Evolutionary conservation across 441 rosid species (phyloP).

Genomic region (Adansonia gregorii): DNA sequence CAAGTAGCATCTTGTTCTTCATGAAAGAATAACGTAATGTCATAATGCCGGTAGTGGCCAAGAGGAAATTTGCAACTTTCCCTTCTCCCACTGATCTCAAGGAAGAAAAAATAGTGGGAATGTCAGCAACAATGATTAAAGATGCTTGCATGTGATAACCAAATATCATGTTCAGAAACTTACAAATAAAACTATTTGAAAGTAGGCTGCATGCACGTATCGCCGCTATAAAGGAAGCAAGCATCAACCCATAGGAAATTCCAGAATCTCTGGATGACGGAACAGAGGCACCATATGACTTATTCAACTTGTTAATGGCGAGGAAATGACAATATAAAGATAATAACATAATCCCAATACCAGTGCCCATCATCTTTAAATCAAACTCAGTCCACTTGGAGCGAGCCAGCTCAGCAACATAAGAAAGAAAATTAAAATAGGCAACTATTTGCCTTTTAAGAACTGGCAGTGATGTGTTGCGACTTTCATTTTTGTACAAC

Average conservation of each 20-base stretch:
- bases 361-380: constrained; percentile 76
- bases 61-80: constrained; percentile 87
- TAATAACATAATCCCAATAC: constrained; percentile 65
- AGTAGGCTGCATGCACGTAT: constrained; percentile 89
- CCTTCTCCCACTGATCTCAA: constrained; percentile 89
- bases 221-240: constrained; percentile 55
- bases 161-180: constrained; percentile 41
- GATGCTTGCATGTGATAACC: constrained; percentile 17
- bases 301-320: constrained; percentile 46
- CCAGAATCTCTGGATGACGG: constrained; percentile 41
- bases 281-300: constrained; percentile 34
- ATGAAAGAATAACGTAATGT: constrained; percentile 66
- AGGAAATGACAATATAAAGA: constrained; percentile 58
- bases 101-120: constrained; percentile 22
- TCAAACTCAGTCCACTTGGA: constrained; percentile 97
- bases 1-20: constrained; percentile 57
- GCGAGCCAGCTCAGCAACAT: constrained; percentile 83
- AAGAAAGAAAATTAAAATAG: constrained; percentile 66
- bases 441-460: constrained; percentile 59
- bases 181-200: constrained; percentile 93
- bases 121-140: constrained; percentile 26
- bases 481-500: constrained; percentile 40
- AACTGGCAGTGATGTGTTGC: constrained; percentile 37
- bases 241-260: constrained; percentile 48
- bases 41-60: constrained; percentile 81